Conservation (phyloP, 345 rosid genomes). For the Erucastrum elatum region DNA sequence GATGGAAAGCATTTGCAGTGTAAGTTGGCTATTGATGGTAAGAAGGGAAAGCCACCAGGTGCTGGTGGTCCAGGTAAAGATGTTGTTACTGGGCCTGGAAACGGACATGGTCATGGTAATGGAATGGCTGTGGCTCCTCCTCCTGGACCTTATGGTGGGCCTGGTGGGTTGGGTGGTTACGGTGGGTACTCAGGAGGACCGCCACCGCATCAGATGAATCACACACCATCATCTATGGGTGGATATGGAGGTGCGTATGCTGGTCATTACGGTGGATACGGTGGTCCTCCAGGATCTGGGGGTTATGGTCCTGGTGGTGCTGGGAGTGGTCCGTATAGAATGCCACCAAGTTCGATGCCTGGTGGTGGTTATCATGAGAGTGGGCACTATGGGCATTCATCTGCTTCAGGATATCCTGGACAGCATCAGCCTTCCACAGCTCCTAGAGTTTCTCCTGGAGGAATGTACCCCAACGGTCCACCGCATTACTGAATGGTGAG, state of each 20-base stretch:
- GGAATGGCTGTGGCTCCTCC: conserved; percentile 64
- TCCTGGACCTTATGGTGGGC: conserved; percentile 51
- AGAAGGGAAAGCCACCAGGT: conserved; percentile 59
- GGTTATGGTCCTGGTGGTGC: conserved; percentile 46
- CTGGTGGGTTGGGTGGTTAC: conserved; percentile 42
- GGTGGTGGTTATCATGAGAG: conserved; percentile 69
- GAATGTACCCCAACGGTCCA: conserved; percentile 70
- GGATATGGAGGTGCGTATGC: conserved; percentile 41
- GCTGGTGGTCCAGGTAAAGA: conserved; percentile 19
- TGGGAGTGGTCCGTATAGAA: conserved; percentile 59
- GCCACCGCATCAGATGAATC: conserved; percentile 56
- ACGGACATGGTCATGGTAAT: conserved; percentile 55
- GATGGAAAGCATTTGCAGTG: conserved; percentile 77
- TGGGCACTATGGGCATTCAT: conserved; percentile 59
- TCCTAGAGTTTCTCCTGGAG: conserved; percentile 77
- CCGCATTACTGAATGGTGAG: conserved; percentile 67
- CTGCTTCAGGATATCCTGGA: conserved; percentile 58
- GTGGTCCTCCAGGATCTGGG: conserved; percentile 58
- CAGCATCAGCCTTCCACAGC: conserved; percentile 68
- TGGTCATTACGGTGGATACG: conserved; percentile 62
- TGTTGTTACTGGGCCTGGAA: conserved; percentile 42
- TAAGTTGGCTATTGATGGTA: conserved; percentile 76
- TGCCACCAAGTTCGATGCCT: conserved; percentile 61
- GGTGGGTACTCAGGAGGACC: conserved; percentile 53
- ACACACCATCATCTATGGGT: conserved; percentile 50